Percentiles rank a stretch among this genome's conserved stretches.
phyloP scores from a whole-genome alignment of 129 eudicot species.

The Glebionis coronaria region DNA sequence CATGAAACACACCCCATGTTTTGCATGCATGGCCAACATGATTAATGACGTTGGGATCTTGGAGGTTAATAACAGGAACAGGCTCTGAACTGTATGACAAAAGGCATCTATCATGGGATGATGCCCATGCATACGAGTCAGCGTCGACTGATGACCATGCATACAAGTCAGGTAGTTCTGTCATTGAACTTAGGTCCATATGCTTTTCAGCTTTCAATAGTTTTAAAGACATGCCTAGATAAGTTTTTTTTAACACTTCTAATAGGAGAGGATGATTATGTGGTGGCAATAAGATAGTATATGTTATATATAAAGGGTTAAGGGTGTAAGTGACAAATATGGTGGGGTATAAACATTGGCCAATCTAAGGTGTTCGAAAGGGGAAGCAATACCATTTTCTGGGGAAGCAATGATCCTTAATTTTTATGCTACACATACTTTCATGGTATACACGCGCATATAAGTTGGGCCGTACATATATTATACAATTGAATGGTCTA shows the following conservation, averaged over 20 bases:
- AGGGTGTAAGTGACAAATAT: slow-evolving; percentile 25
- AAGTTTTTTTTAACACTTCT: slow-evolving; percentile 5
- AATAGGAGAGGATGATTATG: slow-evolving; percentile 6
- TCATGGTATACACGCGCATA: no score
- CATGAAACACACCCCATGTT: slow-evolving; percentile 87
- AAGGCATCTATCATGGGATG: neutral
- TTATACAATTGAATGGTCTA: no score
- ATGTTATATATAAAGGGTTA: slow-evolving; percentile 33
- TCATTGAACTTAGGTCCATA: slow-evolving; percentile 57
- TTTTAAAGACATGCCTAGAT: slow-evolving; percentile 40
- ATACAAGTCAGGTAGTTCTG: slow-evolving; percentile 78
- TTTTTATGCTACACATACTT: no score
- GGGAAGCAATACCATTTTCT: neutral
- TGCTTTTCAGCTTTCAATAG: slow-evolving; percentile 24
- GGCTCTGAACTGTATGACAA: slow-evolving; percentile 17
- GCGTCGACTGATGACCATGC: neutral
- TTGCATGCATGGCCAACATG: slow-evolving; percentile 78
- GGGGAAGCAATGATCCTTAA: neutral
- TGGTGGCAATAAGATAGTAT: slow-evolving; percentile 18
- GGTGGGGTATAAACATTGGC: slow-evolving; percentile 19
- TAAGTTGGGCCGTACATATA: no score
- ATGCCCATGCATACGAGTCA: slow-evolving; percentile 44
- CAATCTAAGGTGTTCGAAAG: neutral
- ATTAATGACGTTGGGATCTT: slow-evolving; percentile 38
- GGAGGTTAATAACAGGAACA: slow-evolving; percentile 55